Percentiles rank a stretch among this genome's conserved stretches.
Conservation (phyloP, 768 basidiomycete genomes). For the Termitomyces sp. region DNA sequence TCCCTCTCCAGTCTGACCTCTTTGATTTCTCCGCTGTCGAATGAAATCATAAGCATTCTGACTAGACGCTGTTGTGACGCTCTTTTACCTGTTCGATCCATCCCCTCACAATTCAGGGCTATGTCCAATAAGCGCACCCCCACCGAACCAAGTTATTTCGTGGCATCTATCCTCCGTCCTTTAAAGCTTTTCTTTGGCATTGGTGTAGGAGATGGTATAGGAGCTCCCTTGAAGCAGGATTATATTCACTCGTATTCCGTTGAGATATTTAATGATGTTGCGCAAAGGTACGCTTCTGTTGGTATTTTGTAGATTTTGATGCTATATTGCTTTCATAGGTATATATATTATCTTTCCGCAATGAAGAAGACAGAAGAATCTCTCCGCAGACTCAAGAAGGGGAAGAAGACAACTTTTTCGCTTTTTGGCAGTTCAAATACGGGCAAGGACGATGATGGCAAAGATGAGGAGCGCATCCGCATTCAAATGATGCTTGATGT, state of each 20-base stretch:
- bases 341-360: slow-evolving; percentile 69
- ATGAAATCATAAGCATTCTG: slow-evolving; percentile 65
- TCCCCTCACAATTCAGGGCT: slow-evolving; percentile 87
- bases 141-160: slow-evolving; percentile 82
- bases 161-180: slow-evolving; percentile 75
- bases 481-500: slow-evolving; percentile 84
- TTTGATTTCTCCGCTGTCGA: slow-evolving; percentile 53
- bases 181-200: slow-evolving; percentile 69
- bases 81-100: slow-evolving; percentile 77
- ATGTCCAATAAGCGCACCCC: slow-evolving; percentile 71
- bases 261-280: slow-evolving; percentile 68
- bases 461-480: slow-evolving; percentile 86
- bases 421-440: slow-evolving; percentile 58
- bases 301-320: not conserved
- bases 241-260: slow-evolving; percentile 45
- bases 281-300: slow-evolving; percentile 46
- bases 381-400: slow-evolving; percentile 79
- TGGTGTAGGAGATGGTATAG: slow-evolving; percentile 52
- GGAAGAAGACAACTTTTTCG: slow-evolving; percentile 73
- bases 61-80: slow-evolving; percentile 80
- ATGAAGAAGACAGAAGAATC: slow-evolving; percentile 95
- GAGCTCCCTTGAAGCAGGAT: slow-evolving; percentile 49
- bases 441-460: slow-evolving; percentile 59
- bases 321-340: slow-evolving; percentile 37
- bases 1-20: slow-evolving; percentile 43